Percentiles rank a stretch among this genome's conserved stretches.
Conservation (phyloP, 2,329 filamentous ascomycete species). For the Akanthomyces uredinophilus region DNA sequence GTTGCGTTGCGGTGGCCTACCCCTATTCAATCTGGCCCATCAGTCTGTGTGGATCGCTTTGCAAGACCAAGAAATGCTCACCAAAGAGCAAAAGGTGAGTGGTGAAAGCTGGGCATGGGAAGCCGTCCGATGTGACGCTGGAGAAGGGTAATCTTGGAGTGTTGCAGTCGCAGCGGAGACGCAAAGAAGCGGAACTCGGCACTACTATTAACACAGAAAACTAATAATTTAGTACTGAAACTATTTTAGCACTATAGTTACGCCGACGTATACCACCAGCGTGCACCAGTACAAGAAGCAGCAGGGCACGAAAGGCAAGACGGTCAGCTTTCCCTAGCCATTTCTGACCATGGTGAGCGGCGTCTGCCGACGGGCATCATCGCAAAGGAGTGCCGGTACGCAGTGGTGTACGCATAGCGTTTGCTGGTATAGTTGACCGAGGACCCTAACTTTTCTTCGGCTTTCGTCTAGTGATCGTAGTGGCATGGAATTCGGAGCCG, state of each 20-base stretch:
- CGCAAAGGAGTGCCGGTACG: background rate
- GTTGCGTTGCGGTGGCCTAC: background rate
- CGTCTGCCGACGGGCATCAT: background rate
- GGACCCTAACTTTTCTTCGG: background rate
- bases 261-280: too few relatives aligned
- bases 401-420: background rate
- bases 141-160: background rate
- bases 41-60: background rate
- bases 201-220: background rate
- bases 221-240: background rate
- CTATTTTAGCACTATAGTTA: background rate
- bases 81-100: background rate
- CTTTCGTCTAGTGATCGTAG: background rate
- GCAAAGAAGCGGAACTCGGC: slow-evolving; percentile 1
- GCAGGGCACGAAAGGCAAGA: background rate
- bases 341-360: background rate
- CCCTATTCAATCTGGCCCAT: background rate
- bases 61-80: background rate
- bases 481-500: background rate
- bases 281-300: background rate
- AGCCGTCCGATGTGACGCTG: slow-evolving; percentile 2
- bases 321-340: background rate
- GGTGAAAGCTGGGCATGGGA: background rate
- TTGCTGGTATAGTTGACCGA: background rate
- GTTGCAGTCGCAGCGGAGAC: slow-evolving; percentile 4